Percentiles rank a stretch among this genome's conserved stretches.
Conservation (phyloP, 73 alveolate genomes). For the Blepharisma stoltei region DNA sequence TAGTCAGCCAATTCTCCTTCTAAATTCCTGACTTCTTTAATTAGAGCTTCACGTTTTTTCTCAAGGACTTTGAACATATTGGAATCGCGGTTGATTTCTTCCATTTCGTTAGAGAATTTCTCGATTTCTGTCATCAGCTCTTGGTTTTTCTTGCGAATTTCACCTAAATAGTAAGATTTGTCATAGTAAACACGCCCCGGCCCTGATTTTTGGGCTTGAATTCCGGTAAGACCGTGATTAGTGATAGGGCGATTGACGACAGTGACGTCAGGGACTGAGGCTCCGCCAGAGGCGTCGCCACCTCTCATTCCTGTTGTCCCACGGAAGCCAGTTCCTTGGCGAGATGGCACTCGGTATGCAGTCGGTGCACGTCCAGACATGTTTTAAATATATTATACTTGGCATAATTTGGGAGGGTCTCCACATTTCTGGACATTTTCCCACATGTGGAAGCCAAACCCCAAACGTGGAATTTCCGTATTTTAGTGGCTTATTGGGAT, state of each 20-base stretch:
- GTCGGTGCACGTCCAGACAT: slow-evolving; percentile 31
- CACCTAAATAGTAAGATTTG: slow-evolving; percentile 71
- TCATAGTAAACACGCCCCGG: slow-evolving; percentile 84
- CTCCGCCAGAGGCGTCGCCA: background rate
- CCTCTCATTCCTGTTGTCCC: slow-evolving; percentile 24
- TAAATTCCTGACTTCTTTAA: slow-evolving; percentile 91
- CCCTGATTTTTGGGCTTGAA: slow-evolving; percentile 67
- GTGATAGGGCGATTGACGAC: slow-evolving; percentile 95
- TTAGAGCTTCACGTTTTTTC: slow-evolving; percentile 87
- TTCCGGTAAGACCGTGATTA: slow-evolving; percentile 89
- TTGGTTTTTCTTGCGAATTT: slow-evolving; percentile 67
- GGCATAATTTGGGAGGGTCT: too few relatives aligned
- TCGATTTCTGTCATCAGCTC: slow-evolving; percentile 82
- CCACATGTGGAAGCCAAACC: too few relatives aligned
- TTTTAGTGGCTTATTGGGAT: too few relatives aligned
- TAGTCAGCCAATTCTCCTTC: slow-evolving; percentile 99
- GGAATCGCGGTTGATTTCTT: slow-evolving; percentile 83
- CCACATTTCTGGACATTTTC: too few relatives aligned
- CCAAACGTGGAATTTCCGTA: too few relatives aligned
- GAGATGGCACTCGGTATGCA: slow-evolving; percentile 22
- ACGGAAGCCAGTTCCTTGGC: slow-evolving; percentile 28
- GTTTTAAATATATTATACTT: background rate
- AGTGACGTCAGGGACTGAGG: background rate
- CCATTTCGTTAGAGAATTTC: slow-evolving; percentile 84
- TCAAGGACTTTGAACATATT: slow-evolving; percentile 75